Base-by-base conservation (phyloP, 345 rosid genomes). In the Moricandia arvensis region DNA sequence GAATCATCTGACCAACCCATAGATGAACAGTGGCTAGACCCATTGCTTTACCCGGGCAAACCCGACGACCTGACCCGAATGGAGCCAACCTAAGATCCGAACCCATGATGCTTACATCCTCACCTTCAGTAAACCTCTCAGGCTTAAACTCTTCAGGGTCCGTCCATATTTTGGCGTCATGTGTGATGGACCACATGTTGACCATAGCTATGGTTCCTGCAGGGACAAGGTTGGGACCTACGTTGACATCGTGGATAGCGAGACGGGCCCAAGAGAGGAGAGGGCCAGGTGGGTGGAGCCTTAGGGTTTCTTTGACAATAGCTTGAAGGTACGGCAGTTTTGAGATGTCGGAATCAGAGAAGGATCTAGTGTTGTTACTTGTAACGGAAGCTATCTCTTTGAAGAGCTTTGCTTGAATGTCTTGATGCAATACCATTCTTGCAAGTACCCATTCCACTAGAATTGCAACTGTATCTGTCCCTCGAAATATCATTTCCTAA, bases 221-320 rank as follows among this genome's bases (percentile, higher is more conserved):
- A 0, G 97, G 97, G 64, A 93, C 47, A 13, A 86, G 78, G 33
- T 76, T 79, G 1, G 74, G 63, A 27, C 88, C 91, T 0, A 91
- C 64, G 5, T 81, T 82, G 54, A 87, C 83, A 81, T 93, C 94
- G 17, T 89, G 92, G 69, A 85, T 83, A 8, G 96, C 88, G 0
- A 91, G 85, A 54, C 98, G 83, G 15, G 97, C 98, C 96, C 97
- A 91, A 1, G 97, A 93, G 10, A 93, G 88, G 45, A 93, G 90
- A 0, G 93, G 97, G 3, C 97, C 97, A 1, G 98, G 97, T 16
- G 98, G 98, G 61, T 91, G 92, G 80, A 88, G 47, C 75, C 97
- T 85, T 4, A 91, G 76, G 55, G 97, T 88, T 72, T 91, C 98
- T 71, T 88, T 91, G 12, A 93, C 87, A 7, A 93, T 77, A 29